Base-by-base conservation (phyloP, 345 rosid species). In the Pistacia vera region DNA sequence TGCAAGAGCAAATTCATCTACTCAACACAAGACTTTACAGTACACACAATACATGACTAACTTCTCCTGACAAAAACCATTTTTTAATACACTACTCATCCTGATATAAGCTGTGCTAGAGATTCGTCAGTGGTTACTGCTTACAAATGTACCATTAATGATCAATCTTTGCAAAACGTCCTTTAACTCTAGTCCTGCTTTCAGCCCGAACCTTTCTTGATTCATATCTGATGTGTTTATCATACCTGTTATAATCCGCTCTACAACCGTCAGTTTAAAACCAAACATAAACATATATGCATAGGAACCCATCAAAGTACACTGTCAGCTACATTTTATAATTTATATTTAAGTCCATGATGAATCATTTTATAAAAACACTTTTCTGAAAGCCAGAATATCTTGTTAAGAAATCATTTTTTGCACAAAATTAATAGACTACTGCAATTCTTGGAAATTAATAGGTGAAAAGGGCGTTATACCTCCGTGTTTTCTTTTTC, bases 401-500 rank as follows among this genome's bases (percentile, higher is more conserved):
- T 60, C 55, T 25, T 22, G 7, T 60, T 60, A 11, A 11, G 38
- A 60, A 13, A 60, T 60, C 18, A 60, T 60, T 25, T 35, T 25
- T 30, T 22, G 25, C n/a, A 60, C 11, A 10, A 22, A 25, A 60
- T 60, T 6, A 25, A 20, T 20, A 4, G 22, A 49, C 9, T 49
- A 49, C 10, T 25, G 35, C 33, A 60, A 25, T 60, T 22, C 63
- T 22, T 8, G n/a, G 4, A 33, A 20, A 25, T 12, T 48, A 20
- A 14, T 7, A 54, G 18, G 16, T 22, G 25, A 22, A 22, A 22
- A 22, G 25, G 6, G 16, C 35, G n/a, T 41, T 33, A n/a, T 83
- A 94, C 97, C 98, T 90, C 68, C 98, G 86, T 33, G 91, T 87
- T 88, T 90, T 93, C 87, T 77, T 92, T 84, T 93, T 96, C 76